Evolutionary conservation across 2,329 filamentous ascomycete genomes (phyloP), one percentile per base, ranked within the genome.

Genomic region (Byssoonygena ceratinophila): DNA sequence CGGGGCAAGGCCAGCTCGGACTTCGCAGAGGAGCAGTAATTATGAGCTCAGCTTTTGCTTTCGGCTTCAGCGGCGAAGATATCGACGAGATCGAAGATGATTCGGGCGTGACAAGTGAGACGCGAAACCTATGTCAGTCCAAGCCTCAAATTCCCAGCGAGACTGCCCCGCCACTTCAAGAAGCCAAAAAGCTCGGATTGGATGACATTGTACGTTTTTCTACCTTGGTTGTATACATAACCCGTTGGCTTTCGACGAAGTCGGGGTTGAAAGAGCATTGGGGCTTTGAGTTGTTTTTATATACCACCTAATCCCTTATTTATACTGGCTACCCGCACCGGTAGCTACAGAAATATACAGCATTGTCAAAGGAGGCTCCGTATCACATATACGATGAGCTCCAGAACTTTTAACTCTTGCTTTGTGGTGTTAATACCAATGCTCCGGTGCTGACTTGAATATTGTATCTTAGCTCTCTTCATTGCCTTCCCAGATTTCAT

Each of bases 401-500:
- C n/a, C n/a, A n/a, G n/a, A n/a, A 31, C 11, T 31, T 31, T 31
- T 31, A 31, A 5, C 11, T 31, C 11, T 31, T 5, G 5, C 11
- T 31, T 31, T 31, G 11, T 34, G 11, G 8, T 12, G 3, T 12
- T 34, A 12, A 6, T 22, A 31, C 23, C 5, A 37, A 20, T 12
- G 3, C 25, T 27, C 9, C 1, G 6, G 5, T 32, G 18, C 32
- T 52, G 9, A n/a, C 29, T 46, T n/a, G 2, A n/a, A 37, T 37
- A 8, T 23, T 14, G n/a, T 44, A 36, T 41, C 52, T 22, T 56
- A 82, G 78, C 68, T 81, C 31, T 64, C 71, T 29, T 71, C 69
- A 22, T 69, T 82, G 2, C 81, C 80, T 18, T 78, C 78, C 41
- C 77, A 78, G 64, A 69, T 84, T 52, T 79, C 76, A 57, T 83